These are phyloP conservation scores for Termitomyces titanicus DNA, from an alignment of 768 basidiomycete genomes.

Conservation along the genomic window DNA sequence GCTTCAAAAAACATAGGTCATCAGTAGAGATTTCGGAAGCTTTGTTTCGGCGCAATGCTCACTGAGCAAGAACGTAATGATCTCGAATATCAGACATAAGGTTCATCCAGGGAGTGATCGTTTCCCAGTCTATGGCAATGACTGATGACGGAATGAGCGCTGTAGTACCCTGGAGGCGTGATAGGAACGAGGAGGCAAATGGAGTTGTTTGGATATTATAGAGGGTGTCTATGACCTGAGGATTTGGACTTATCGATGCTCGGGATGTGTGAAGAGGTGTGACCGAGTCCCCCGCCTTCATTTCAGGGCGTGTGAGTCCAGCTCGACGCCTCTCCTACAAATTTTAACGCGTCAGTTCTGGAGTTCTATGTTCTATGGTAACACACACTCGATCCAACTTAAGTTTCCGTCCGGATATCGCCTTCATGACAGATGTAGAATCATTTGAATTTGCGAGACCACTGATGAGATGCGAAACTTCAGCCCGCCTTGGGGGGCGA, in stretches of 20 bases:
- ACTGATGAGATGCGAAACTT: slow-evolving; percentile 32
- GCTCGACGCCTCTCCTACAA: slow-evolving; percentile 30
- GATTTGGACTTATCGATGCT: slow-evolving; percentile 20
- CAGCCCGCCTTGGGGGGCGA: slow-evolving; percentile 40
- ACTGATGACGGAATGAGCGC: slow-evolving; percentile 28
- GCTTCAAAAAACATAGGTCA: slow-evolving; percentile 31
- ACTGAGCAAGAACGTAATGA: slow-evolving; percentile 65
- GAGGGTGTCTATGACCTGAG: slow-evolving; percentile 47
- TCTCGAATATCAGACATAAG: slow-evolving; percentile 70
- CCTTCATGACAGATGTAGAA: slow-evolving; percentile 22
- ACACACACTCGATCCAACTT: slow-evolving; percentile 38
- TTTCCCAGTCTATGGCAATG: slow-evolving; percentile 72
- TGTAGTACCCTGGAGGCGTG: slow-evolving; percentile 52
- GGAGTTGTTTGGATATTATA: slow-evolving; percentile 57
- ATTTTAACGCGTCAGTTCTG: not conserved
- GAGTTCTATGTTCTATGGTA: not conserved
- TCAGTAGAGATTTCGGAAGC: not conserved
- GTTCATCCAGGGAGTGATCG: slow-evolving; percentile 65
- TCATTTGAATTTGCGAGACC: slow-evolving; percentile 12
- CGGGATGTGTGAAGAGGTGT: slow-evolving; percentile 31
- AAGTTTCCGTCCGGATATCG: slow-evolving; percentile 39
- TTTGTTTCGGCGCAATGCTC: slow-evolving; percentile 19
- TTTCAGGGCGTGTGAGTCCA: slow-evolving; percentile 15
- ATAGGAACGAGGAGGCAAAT: slow-evolving; percentile 62
- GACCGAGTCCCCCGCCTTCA: slow-evolving; percentile 24